phyloP scores from a whole-genome alignment of 345 rosid species.

The Geranium brycei region DNA sequence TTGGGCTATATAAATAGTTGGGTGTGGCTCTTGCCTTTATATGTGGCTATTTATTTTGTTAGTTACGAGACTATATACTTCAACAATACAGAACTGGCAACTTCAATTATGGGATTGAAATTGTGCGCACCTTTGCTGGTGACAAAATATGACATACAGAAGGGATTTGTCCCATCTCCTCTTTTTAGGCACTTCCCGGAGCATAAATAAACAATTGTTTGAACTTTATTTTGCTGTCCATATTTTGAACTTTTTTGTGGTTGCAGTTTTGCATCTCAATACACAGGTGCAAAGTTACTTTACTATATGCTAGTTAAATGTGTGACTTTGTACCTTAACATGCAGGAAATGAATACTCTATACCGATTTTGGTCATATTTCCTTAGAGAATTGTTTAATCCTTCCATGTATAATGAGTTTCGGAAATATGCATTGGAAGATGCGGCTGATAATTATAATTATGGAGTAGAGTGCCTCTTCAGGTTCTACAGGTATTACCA shows the following conservation, averaged over 20 bases:
- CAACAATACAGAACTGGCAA: too few species aligned
- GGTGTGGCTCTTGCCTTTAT: too few species aligned
- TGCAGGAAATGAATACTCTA: slow-evolving; percentile 95
- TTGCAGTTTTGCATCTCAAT: too few species aligned
- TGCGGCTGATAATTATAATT: slow-evolving; percentile 65
- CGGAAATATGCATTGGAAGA: slow-evolving; percentile 74
- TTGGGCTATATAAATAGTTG: too few species aligned
- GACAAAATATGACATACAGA: background rate
- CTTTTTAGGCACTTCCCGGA: too few species aligned
- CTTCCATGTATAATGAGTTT: slow-evolving; percentile 82
- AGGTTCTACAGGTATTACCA: slow-evolving; percentile 77
- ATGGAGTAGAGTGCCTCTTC: slow-evolving; percentile 92
- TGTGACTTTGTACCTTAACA: slow-evolving; percentile 1
- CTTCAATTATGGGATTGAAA: too few species aligned
- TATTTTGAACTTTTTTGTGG: background rate
- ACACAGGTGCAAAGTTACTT: too few species aligned
- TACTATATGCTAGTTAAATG: background rate
- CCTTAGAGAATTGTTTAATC: slow-evolving; percentile 64
- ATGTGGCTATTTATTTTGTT: too few species aligned
- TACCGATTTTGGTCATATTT: slow-evolving; percentile 95
- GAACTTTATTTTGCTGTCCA: background rate
- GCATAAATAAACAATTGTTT: background rate
- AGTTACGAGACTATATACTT: too few species aligned
- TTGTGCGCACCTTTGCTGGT: too few species aligned
- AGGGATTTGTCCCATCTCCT: too few species aligned